These are phyloP conservation scores for Diaporthe vexans DNA, from an alignment of 2,329 filamentous ascomycete genomes.

Conservation along the genomic window DNA sequence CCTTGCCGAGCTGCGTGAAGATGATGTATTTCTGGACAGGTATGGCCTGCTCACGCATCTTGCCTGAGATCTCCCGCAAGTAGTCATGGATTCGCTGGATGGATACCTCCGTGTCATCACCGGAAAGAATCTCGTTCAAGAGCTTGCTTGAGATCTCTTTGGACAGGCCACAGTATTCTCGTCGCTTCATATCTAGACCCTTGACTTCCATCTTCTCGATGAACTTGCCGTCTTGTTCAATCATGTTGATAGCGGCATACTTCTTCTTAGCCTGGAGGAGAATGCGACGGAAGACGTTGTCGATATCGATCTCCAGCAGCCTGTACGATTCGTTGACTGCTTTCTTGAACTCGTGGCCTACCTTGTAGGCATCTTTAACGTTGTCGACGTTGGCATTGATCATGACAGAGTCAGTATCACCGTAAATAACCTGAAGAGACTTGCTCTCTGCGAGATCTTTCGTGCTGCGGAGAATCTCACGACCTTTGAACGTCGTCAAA, in stretches of 20 bases:
- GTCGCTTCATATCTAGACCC: slow-evolving; percentile 96
- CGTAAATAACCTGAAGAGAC: slow-evolving; percentile 95
- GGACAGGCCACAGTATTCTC: slow-evolving; percentile 95
- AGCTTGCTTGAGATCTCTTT: slow-evolving; percentile 94
- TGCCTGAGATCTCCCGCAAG: slow-evolving; percentile 83
- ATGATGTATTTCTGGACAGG: slow-evolving; percentile 94
- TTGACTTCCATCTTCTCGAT: slow-evolving; percentile 98
- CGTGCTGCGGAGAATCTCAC: slow-evolving; percentile 95
- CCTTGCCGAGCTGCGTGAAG: slow-evolving; percentile 96
- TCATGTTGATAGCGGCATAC: slow-evolving; percentile 95
- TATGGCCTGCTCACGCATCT: slow-evolving; percentile 86
- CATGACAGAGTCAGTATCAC: slow-evolving; percentile 99
- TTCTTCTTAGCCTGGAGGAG: slow-evolving; percentile 99
- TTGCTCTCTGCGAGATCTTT: slow-evolving; percentile 95
- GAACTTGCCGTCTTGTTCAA: slow-evolving; percentile 89
- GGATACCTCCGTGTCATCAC: slow-evolving; percentile 90
- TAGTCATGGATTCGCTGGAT: slow-evolving; percentile 95
- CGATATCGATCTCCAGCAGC: slow-evolving; percentile 96
- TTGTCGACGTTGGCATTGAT: slow-evolving; percentile 99
- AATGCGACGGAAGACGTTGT: slow-evolving; percentile 95
- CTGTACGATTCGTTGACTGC: slow-evolving; percentile 94
- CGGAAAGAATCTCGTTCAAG: slow-evolving; percentile 94
- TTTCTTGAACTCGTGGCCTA: slow-evolving; percentile 95
- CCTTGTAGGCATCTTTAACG: slow-evolving; percentile 88
- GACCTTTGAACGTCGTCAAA: slow-evolving; percentile 96